Percentiles rank a stretch among this genome's conserved stretches.
Evolutionary conservation across 257 asterid species (phyloP).

Genomic region (Buddleja alternifolia): DNA sequence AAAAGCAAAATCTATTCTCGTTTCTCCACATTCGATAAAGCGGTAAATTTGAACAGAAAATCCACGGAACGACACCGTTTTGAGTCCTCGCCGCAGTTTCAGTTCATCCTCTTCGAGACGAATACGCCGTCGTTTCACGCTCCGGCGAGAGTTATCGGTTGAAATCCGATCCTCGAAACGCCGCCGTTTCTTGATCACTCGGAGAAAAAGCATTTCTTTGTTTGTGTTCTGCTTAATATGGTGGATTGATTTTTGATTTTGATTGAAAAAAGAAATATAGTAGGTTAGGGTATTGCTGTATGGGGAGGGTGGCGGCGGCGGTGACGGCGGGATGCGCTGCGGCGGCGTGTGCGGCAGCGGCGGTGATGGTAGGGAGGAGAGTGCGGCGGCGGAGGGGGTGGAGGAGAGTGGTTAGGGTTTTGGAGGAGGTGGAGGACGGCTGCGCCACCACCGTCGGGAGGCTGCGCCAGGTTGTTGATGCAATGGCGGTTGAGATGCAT

Average conservation of each 20-base stretch:
- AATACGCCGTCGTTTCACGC: constrained; percentile 8
- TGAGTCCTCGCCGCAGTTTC: background rate
- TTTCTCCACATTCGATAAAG: constrained; percentile 16
- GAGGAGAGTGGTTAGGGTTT: constrained; percentile 41
- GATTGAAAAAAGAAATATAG: background rate
- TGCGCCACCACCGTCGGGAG: constrained; percentile 48
- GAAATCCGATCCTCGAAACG: constrained; percentile 1
- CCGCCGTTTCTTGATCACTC: constrained; percentile 6
- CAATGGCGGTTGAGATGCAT: constrained; percentile 70
- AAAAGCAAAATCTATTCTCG: constrained; percentile 23
- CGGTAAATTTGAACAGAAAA: background rate
- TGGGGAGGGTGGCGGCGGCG: constrained; percentile 48
- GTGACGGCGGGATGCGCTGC: constrained; percentile 48
- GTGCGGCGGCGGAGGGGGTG: constrained; percentile 42
- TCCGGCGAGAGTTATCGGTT: background rate
- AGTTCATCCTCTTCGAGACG: background rate
- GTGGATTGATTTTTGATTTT: constrained; percentile 32
- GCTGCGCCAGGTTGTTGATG: constrained; percentile 56
- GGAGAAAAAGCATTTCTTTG: background rate
- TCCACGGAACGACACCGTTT: background rate
- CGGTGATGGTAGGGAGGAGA: constrained; percentile 49
- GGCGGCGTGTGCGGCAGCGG: constrained; percentile 50
- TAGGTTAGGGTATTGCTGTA: background rate
- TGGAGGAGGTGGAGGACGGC: constrained; percentile 45
- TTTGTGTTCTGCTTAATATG: constrained; percentile 1